Conservation (phyloP, 805 yeast species). For the Peterozyma xylosa region DNA sequence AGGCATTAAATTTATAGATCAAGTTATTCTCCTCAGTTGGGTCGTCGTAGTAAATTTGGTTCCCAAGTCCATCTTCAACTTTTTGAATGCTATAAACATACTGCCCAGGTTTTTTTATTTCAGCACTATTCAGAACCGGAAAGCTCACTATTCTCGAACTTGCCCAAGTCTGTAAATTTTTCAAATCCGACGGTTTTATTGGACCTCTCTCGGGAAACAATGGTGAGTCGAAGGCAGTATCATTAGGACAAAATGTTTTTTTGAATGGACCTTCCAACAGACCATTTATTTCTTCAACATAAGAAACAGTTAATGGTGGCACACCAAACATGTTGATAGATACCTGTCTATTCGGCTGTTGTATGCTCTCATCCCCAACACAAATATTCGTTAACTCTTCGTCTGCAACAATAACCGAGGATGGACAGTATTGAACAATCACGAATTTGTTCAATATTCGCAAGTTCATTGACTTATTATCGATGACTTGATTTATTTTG, state of each 20-base stretch:
- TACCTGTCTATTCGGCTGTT: conserved; percentile 23
- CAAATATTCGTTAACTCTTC: conserved; percentile 16
- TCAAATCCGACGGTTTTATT: conserved; percentile 24
- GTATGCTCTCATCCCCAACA: conserved; percentile 13
- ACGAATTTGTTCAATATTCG: conserved; percentile 56
- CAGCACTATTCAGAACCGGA: conserved; percentile 15
- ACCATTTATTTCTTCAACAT: conserved; percentile 37
- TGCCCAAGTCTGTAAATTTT: conserved; percentile 28
- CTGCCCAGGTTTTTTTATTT: conserved; percentile 32
- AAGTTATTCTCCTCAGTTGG: conserved; percentile 27
- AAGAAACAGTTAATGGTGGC: conserved; percentile 62
- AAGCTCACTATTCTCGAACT: conserved; percentile 17
- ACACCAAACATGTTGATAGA: conserved; percentile 61
- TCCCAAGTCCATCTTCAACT: conserved; percentile 64
- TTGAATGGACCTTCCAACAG: conserved; percentile 19
- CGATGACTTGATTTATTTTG: conserved; percentile 58
- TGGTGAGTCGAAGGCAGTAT: conserved; percentile 37
- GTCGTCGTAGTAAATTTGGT: conserved; percentile 35
- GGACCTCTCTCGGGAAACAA: conserved; percentile 24
- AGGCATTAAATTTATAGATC: conserved; percentile 39
- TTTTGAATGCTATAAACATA: conserved; percentile 50
- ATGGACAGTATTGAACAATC: conserved; percentile 71
- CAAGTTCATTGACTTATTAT: conserved; percentile 44
- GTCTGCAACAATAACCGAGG: conserved; percentile 40
- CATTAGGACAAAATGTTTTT: conserved; percentile 32